Percentiles rank a stretch among this genome's conserved stretches.
phyloP scores from a whole-genome alignment of 306 rosid species.

The Astragalus membranaceus region DNA sequence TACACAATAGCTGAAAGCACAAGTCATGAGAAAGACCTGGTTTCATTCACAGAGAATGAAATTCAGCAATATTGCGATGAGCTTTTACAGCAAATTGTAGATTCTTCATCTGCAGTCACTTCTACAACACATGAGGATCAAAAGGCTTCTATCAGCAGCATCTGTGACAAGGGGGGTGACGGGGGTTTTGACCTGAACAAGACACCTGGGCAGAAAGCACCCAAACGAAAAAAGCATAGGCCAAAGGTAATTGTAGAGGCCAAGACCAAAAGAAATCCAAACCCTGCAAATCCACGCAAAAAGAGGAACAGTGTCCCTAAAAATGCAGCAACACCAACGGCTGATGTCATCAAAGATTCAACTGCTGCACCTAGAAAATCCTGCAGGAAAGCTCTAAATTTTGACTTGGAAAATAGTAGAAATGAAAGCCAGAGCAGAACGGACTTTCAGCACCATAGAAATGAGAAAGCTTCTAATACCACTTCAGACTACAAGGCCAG shows the following conservation, averaged over 20 bases:
- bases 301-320: slow-evolving; percentile 58
- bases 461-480: slow-evolving; percentile 15
- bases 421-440: slow-evolving; percentile 28
- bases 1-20: slow-evolving; percentile 36
- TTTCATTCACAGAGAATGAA: slow-evolving; percentile 31
- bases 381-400: slow-evolving; percentile 53
- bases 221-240: slow-evolving; percentile 75
- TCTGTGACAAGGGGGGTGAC: slow-evolving; percentile 28
- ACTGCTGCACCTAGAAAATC: slow-evolving; percentile 31
- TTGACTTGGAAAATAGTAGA: slow-evolving; percentile 46
- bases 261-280: slow-evolving; percentile 51
- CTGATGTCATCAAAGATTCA: slow-evolving; percentile 24
- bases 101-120: slow-evolving; percentile 52
- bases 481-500: slow-evolving; percentile 24
- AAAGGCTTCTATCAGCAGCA: slow-evolving; percentile 30
- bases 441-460: slow-evolving; percentile 30
- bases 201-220: slow-evolving; percentile 68
- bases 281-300: slow-evolving; percentile 32
- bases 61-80: slow-evolving; percentile 37
- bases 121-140: slow-evolving; percentile 29
- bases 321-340: slow-evolving; percentile 38
- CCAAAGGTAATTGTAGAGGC: slow-evolving; percentile 79
- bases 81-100: slow-evolving; percentile 55
- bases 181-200: slow-evolving; percentile 55
- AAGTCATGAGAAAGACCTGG: slow-evolving; percentile 37